These are phyloP conservation scores for Lichtheimia hyalospora DNA, from an alignment of 371 early-diverging fungal genomes.

Conservation along the genomic window DNA sequence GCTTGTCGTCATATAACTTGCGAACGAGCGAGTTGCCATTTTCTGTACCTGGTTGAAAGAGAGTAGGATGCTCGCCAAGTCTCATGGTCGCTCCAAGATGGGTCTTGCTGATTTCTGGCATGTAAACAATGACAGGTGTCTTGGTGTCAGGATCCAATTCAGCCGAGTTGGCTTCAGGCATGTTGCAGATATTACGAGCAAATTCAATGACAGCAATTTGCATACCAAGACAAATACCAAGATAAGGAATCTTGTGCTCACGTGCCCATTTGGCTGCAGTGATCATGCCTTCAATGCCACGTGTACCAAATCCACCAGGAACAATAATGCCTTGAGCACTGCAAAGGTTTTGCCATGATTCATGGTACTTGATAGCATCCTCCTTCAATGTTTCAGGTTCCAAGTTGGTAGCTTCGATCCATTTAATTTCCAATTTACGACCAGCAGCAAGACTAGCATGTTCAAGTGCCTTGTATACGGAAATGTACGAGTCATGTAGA, in stretches of 20 bases:
- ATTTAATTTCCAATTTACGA: constrained; percentile 81
- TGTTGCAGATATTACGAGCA: constrained; percentile 92
- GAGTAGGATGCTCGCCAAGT: constrained; percentile 87
- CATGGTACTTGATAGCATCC: constrained; percentile 89
- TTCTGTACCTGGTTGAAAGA: constrained; percentile 72
- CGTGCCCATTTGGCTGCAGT: constrained; percentile 97
- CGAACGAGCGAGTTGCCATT: constrained; percentile 40
- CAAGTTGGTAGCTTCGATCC: constrained; percentile 95
- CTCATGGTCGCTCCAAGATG: constrained; percentile 97
- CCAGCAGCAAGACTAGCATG: constrained; percentile 87
- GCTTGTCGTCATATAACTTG: constrained; percentile 69
- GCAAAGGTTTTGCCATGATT: constrained; percentile 89
- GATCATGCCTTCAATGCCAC: constrained; percentile 98
- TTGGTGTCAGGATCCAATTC: constrained; percentile 78
- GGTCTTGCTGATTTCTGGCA: constrained; percentile 95
- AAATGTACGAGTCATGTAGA: constrained; percentile 95
- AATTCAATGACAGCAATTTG: constrained; percentile 99
- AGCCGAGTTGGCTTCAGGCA: constrained; percentile 82
- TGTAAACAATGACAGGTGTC: constrained; percentile 86
- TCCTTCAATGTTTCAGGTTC: constrained; percentile 70
- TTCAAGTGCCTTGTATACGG: constrained; percentile 94
- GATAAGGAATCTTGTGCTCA: constrained; percentile 95
- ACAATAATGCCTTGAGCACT: constrained; percentile 94
- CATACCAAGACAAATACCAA: constrained; percentile 99
- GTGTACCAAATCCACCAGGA: constrained; percentile 98